Percentiles rank a stretch among this genome's conserved stretches.
These are phyloP conservation scores for Adansonia madagascariensis DNA, from an alignment of 441 rosid genomes.

Conservation along the genomic window DNA sequence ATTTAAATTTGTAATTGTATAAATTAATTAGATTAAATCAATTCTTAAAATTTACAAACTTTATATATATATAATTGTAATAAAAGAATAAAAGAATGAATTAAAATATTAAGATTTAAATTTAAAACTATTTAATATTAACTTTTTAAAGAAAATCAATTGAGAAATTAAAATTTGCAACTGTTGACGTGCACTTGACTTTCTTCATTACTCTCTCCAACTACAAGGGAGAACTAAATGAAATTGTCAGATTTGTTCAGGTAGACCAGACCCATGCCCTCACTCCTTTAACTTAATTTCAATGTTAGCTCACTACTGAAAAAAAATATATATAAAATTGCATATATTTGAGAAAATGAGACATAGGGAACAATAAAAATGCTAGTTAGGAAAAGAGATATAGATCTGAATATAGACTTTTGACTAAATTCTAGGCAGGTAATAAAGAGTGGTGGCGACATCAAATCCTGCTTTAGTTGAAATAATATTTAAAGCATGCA, in stretches of 20 bases:
- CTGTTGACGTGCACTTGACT: neutral
- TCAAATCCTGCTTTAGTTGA: neutral
- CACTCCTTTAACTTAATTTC: neutral
- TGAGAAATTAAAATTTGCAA: neutral
- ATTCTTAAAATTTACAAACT: neutral
- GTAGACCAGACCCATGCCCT: neutral
- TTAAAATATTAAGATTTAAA: no score
- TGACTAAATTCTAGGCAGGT: neutral
- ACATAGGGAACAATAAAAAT: no score
- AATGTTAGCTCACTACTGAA: neutral
- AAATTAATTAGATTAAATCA: neutral
- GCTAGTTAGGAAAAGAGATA: neutral
- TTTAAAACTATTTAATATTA: no score
- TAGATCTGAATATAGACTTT: neutral
- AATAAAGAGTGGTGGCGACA: neutral
- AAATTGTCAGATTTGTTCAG: neutral
- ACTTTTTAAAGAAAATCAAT: no score
- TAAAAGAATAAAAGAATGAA: no score
- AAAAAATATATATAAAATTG: no score
- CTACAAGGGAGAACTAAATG: conserved; percentile 22
- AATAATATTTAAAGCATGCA: neutral
- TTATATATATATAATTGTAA: no score
- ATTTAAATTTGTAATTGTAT: no score
- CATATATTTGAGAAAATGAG: neutral
- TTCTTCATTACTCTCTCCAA: neutral